Conservation (phyloP, 306 rosid species). For the Fragaria nilgerrensis region DNA sequence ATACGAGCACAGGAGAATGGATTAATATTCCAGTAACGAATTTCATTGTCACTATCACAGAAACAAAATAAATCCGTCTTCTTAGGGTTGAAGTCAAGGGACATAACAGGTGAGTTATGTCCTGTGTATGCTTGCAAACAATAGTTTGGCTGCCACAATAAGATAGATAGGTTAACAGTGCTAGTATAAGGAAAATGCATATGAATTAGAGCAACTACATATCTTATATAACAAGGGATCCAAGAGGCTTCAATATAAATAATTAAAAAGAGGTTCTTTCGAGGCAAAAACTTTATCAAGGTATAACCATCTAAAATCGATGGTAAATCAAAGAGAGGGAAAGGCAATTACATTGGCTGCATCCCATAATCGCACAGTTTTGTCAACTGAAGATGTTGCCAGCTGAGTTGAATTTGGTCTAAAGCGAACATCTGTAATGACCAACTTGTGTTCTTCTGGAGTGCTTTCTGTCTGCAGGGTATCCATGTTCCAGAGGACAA, state of each 20-base stretch:
- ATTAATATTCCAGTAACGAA: slow-evolving; percentile 67
- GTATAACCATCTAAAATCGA: background rate
- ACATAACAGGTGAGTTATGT: slow-evolving; percentile 64
- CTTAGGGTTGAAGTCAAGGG: slow-evolving; percentile 95
- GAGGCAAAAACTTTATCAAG: background rate
- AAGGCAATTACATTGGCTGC: slow-evolving; percentile 66
- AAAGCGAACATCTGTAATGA: slow-evolving; percentile 89
- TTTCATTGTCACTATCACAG: slow-evolving; percentile 75
- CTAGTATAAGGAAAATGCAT: background rate
- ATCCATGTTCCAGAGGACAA: slow-evolving; percentile 90
- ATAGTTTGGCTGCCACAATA: slow-evolving; percentile 75
- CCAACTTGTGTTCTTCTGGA: slow-evolving; percentile 62
- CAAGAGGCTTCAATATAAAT: background rate
- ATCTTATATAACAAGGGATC: background rate
- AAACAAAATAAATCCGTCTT: slow-evolving; percentile 82
- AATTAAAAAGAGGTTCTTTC: background rate
- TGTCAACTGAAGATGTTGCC: slow-evolving; percentile 85
- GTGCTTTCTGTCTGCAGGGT: slow-evolving; percentile 72
- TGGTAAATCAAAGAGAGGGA: slow-evolving; percentile 2
- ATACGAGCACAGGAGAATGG: slow-evolving; percentile 54
- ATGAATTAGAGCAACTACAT: background rate
- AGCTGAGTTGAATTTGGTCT: slow-evolving; percentile 89
- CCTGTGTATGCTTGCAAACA: slow-evolving; percentile 47
- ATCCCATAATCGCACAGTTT: slow-evolving; percentile 87
- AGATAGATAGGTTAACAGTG: slow-evolving; percentile 1